These are phyloP conservation scores for Aspergillus sp. DNA, from an alignment of 2,329 filamentous ascomycete genomes.

Conservation along the genomic window DNA sequence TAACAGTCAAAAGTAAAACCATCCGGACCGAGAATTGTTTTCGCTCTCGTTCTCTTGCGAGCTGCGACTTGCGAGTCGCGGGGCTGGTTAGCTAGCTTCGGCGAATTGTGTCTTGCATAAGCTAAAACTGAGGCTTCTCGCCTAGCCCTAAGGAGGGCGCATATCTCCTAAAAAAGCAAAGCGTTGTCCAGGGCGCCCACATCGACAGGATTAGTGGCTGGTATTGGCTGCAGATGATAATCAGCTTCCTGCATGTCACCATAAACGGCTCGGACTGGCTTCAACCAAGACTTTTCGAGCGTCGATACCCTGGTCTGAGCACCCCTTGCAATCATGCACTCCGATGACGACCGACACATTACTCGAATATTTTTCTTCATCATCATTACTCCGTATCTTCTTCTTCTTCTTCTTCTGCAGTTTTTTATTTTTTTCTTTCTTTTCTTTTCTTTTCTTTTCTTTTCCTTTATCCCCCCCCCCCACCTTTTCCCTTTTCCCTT, in stretches of 20 bases:
- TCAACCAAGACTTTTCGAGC: conserved; percentile 9
- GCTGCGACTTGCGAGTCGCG: background rate
- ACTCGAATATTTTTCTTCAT: too few relatives aligned
- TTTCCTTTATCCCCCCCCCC: too few relatives aligned
- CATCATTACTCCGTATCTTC: too few relatives aligned
- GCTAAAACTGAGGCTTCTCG: conserved; percentile 9
- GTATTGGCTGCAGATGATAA: conserved; percentile 23
- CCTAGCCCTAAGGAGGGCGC: background rate
- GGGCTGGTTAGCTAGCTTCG: background rate
- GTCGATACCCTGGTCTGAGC: background rate
- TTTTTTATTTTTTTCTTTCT: too few relatives aligned
- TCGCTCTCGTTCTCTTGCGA: background rate
- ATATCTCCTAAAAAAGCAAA: background rate
- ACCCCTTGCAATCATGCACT: background rate
- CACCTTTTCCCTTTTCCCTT: too few relatives aligned
- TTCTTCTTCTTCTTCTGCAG: too few relatives aligned
- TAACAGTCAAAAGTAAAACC: background rate
- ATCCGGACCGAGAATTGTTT: background rate
- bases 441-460: too few relatives aligned
- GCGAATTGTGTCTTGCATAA: conserved; percentile 7
- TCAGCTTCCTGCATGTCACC: conserved; percentile 21
- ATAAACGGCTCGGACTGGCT: conserved; percentile 17
- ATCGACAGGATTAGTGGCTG: conserved; percentile 8
- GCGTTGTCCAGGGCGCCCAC: background rate
- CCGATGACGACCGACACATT: background rate